Base-by-base conservation (phyloP, 305 asterid genomes). In the Ilex paraguariensis region DNA sequence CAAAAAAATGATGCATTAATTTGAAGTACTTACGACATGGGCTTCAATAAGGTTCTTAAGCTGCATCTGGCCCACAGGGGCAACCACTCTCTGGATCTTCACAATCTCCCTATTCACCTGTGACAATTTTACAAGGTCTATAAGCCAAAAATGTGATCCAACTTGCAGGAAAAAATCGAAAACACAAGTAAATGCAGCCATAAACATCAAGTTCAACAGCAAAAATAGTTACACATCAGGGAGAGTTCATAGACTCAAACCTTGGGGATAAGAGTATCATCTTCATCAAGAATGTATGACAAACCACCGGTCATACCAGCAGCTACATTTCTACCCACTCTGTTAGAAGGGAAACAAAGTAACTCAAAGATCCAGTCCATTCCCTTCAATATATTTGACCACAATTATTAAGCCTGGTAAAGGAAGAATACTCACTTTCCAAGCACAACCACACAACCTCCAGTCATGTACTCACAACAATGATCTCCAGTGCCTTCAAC, bases 231-330 rank as follows among this genome's bases (percentile, higher is more conserved):
- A 4, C 42, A 36, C 9, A 4, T 36, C 42, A 36, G 5, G 10
- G 0, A 48, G 53, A 11, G 53, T 32, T 49, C 36, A 54, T 59
- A 16, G 44, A 21, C 53, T 70, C 82, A 50, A 73, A 81, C 96
- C 95, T 93, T 90, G 58, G 95, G 95, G 65, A 86, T 74, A 63
- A 93, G 84, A 51, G 99, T 90, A 63, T 86, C 97, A 42, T 93
- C 97, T 70, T 93, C 99, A 56, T 93, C 99, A 39, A 93, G 95
- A 56, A 93, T 73, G 74, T 93, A 93, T 21, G 96, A 92, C 77
- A 93, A 67, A 62, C 99, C 99, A 64, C 97, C 99, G 7, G 99
- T 90, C 99, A 93, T 93, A 73, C 99, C 99, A 44, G 99, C 99
- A 1, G 97, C 99, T 48, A 93, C 99, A 57, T 93, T 93, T 76